Base-by-base conservation (phyloP, 495 filamentous ascomycete genomes). In the Pseudoneurospora amorphoporcata region DNA sequence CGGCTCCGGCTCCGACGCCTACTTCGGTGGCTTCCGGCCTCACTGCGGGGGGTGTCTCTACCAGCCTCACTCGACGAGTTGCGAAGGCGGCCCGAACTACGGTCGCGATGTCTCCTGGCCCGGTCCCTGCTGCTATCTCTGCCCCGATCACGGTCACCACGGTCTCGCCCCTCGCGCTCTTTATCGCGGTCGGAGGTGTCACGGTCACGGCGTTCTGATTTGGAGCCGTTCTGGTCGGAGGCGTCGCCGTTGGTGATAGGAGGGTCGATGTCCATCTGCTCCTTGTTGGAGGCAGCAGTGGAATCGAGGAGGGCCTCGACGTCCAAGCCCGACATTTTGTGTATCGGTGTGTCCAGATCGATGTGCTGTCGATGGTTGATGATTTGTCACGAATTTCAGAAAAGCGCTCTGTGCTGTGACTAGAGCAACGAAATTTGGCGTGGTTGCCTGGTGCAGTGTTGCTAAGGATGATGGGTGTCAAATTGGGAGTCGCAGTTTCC, bases 261-360 rank as follows among this genome's bases (percentile, higher is more conserved):
- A 32, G 29, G 29, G 14, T 65, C 53, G 29, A 65, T 5, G 14
- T 65, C 53, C 53, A 65, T 65, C 65, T 71, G 80, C 53, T 88
- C 83, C 75, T 89, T 88, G 70, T 78, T 75, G 68, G 86, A 84
- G 53, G 53, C 94, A 76, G 53, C 94, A 76, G 94, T 94, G 41
- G 92, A 93, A 84, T 97, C 94, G 77, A 97, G 88, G 73, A 97
- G 90, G 77, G 94, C 94, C 87, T 97, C 94, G 77, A 97, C 93
- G 81, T 97, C 93, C 79, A 96, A 87, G 83, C 91, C 91, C 80
- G 94, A 95, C 94, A 97, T 97, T 75, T 72, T 78, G 65, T 7
- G 35, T 17, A 17, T 65, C 53, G 29, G 1, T 16, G 12, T 35
- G 16, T 8, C 35, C 29, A 4, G 29, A 35, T 35, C 14, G 29